Percentiles rank a stretch among this genome's conserved stretches.
Evolutionary conservation across 1,284 basidiomycete genomes (phyloP).

Genomic region (Cutaneotrichosporon curvatum): DNA sequence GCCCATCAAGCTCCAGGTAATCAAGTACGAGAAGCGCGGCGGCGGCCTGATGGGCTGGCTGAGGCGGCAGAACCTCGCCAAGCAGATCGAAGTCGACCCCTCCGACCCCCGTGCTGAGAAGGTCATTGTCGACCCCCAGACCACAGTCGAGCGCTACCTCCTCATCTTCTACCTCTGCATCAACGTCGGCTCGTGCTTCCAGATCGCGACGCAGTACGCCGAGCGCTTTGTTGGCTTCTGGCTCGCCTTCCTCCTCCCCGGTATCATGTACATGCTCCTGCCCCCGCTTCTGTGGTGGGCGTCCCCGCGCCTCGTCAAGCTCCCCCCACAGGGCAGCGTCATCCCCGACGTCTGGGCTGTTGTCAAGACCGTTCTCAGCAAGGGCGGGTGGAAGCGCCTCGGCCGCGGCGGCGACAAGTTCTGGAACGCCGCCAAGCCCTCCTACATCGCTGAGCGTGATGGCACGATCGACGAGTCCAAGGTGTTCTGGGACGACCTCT

Average conservation of each 20-base stretch:
- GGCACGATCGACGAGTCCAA: slow-evolving; percentile 34
- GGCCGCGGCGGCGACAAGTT: slow-evolving; percentile 38
- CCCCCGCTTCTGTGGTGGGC: slow-evolving; percentile 27
- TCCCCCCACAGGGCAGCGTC: slow-evolving; percentile 49
- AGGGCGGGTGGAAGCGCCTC: slow-evolving; percentile 13
- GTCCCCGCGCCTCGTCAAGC: slow-evolving; percentile 27
- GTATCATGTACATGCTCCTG: slow-evolving; percentile 48
- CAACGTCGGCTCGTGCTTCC: slow-evolving; percentile 45
- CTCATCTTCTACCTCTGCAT: slow-evolving; percentile 39
- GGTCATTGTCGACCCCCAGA: slow-evolving; percentile 43
- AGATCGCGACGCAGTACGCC: slow-evolving; percentile 40
- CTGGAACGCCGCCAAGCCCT: slow-evolving; percentile 48
- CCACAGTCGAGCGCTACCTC: slow-evolving; percentile 40
- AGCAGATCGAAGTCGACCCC: too few species aligned
- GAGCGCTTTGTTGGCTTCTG: slow-evolving; percentile 46
- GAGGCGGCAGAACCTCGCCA: too few species aligned
- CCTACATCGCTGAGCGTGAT: slow-evolving; percentile 30
- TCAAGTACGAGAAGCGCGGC: slow-evolving; percentile 32
- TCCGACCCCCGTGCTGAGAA: too few species aligned
- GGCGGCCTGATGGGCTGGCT: too few species aligned
- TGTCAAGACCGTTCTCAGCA: slow-evolving; percentile 19
- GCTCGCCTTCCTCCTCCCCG: slow-evolving; percentile 49
- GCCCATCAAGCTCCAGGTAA: slow-evolving; percentile 35
- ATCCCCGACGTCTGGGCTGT: slow-evolving; percentile 29
- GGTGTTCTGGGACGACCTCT: slow-evolving; percentile 49